Conservation (phyloP, 768 basidiomycete species). For the Astraeus odoratus region DNA sequence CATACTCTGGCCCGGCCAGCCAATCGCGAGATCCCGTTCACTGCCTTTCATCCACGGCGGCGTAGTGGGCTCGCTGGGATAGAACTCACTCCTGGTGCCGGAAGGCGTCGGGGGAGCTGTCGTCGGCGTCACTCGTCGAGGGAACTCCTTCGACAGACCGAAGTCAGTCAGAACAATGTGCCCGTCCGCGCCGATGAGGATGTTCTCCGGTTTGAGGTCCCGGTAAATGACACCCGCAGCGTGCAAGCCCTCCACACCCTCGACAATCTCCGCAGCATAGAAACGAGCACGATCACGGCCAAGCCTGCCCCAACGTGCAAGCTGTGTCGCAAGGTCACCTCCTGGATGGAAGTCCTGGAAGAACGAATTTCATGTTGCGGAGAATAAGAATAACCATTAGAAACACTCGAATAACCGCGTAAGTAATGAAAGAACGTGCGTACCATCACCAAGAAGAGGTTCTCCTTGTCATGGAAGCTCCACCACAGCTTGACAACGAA, state of each 20-base stretch:
- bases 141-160: constrained; percentile 89
- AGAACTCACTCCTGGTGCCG: constrained; percentile 46
- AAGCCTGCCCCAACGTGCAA: constrained; percentile 90
- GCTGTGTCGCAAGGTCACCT: constrained; percentile 95
- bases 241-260: constrained; percentile 93
- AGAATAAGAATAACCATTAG: constrained; percentile 10
- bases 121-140: constrained; percentile 39
- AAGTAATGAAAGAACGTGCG: constrained; percentile 18
- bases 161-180: constrained; percentile 98
- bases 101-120: constrained; percentile 56
- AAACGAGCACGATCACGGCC: constrained; percentile 93
- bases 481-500: constrained; percentile 96
- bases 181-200: constrained; percentile 88
- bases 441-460: constrained; percentile 94
- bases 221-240: constrained; percentile 94
- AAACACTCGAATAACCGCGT: constrained; percentile 5
- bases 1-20: constrained; percentile 51
- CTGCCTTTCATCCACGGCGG: constrained; percentile 77
- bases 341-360: constrained; percentile 87
- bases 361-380: constrained; percentile 12
- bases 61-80: constrained; percentile 39
- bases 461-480: constrained; percentile 98
- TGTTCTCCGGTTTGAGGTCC: constrained; percentile 95
- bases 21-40: constrained; percentile 42
- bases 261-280: constrained; percentile 95